A percentile compares a stretch with the other conserved stretches of the same genome.
These are phyloP conservation scores for Boeremia exigua DNA, from an alignment of 2,329 filamentous ascomycete species.

Conservation along the genomic window DNA sequence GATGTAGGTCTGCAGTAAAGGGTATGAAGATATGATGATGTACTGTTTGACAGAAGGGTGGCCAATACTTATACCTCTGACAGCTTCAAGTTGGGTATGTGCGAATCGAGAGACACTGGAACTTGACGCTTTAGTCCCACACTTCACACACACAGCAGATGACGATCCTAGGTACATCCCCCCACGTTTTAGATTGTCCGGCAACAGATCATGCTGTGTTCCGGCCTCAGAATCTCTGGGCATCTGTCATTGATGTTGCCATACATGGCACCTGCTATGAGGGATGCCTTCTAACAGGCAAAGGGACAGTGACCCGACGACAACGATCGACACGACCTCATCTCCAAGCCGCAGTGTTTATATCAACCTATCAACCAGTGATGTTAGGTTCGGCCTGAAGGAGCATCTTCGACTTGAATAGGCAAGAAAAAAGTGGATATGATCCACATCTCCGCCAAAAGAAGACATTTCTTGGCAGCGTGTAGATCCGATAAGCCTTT, in stretches of 20 bases:
- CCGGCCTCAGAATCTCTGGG: background rate
- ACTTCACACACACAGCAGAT: background rate
- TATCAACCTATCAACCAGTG: background rate
- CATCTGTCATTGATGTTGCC: constrained; percentile 1
- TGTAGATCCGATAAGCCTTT: constrained; percentile 10
- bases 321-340: background rate
- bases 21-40: background rate
- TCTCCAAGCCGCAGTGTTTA: background rate
- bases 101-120: background rate
- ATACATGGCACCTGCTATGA: background rate
- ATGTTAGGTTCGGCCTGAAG: background rate
- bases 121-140: background rate
- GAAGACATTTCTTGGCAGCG: background rate
- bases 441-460: constrained; percentile 1
- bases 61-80: background rate
- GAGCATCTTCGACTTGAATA: background rate
- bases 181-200: background rate
- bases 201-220: background rate
- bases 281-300: background rate
- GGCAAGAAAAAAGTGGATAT: constrained; percentile 4
- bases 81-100: background rate
- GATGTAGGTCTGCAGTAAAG: background rate
- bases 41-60: background rate
- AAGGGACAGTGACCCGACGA: background rate
- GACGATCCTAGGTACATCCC: background rate